phyloP scores from a whole-genome alignment of 495 filamentous ascomycete genomes.

The Penicillium maclennaniae region DNA sequence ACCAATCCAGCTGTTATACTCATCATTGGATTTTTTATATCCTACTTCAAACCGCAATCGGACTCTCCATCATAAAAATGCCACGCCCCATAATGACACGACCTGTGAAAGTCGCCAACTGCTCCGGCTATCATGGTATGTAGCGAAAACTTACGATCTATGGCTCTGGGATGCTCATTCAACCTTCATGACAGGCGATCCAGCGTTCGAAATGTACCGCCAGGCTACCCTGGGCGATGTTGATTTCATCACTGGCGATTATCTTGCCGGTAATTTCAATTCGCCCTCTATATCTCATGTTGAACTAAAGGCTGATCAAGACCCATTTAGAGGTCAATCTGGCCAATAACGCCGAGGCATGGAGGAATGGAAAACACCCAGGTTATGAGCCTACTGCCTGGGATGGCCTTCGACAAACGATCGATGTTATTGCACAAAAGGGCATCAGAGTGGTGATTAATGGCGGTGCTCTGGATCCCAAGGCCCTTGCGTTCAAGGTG shows the following conservation, averaged over 20 bases:
- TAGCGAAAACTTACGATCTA: no score
- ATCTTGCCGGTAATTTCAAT: conserved; percentile 40
- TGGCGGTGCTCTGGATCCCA: conserved; percentile 42
- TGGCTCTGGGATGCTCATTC: no score
- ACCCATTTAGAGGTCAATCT: conserved; percentile 37
- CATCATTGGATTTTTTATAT: no score
- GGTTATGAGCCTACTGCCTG: conserved; percentile 43
- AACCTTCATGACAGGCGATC: conserved; percentile 28
- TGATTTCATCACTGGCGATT: conserved; percentile 56
- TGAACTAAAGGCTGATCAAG: not conserved
- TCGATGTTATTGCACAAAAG: conserved; percentile 41
- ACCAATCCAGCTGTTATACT: no score
- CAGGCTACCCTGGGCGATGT: conserved; percentile 45
- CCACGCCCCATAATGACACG: no score
- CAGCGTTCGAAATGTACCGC: conserved; percentile 40
- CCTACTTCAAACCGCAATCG: no score
- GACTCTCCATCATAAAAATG: no score
- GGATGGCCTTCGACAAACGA: conserved; percentile 41
- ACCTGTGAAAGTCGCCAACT: no score
- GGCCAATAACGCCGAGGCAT: conserved; percentile 42
- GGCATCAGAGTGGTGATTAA: conserved; percentile 44
- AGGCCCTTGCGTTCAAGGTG: conserved; percentile 37
- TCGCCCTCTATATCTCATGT: no score
- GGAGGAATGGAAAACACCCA: conserved; percentile 31
- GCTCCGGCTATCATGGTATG: no score